These are phyloP conservation scores for Fusarium veterinarium DNA, from an alignment of 2,329 filamentous ascomycete species.

Conservation along the genomic window DNA sequence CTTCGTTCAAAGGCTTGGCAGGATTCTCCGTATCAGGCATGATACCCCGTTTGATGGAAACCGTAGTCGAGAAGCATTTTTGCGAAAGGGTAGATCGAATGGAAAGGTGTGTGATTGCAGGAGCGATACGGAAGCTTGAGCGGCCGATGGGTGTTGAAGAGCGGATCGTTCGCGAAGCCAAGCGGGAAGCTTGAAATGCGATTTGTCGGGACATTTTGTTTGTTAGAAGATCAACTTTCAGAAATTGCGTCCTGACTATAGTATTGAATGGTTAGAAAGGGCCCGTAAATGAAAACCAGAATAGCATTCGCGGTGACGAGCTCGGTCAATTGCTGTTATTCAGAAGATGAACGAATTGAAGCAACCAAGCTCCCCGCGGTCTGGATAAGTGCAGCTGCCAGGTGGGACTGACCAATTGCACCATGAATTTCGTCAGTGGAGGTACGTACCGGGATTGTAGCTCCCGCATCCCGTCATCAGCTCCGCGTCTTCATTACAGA, in stretches of 20 bases:
- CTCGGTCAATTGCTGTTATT: constrained; percentile 19
- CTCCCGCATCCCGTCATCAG: constrained; percentile 31
- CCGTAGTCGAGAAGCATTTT: constrained; percentile 48
- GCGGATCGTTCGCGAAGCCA: constrained; percentile 50
- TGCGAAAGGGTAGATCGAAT: constrained; percentile 31
- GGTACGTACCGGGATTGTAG: constrained; percentile 36
- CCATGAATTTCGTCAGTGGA: background rate
- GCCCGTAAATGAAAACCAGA: background rate
- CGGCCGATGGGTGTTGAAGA: constrained; percentile 38
- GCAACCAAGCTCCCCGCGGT: constrained; percentile 28
- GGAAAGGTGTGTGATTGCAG: constrained; percentile 3
- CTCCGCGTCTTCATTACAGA: constrained; percentile 9
- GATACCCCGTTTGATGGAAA: constrained; percentile 59
- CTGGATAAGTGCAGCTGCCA: constrained; percentile 21
- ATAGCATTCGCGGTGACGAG: background rate
- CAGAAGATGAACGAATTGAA: constrained; percentile 15
- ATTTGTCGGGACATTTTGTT: constrained; percentile 48
- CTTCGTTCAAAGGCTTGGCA: constrained; percentile 55
- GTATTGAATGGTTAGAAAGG: background rate
- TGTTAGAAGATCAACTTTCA: background rate
- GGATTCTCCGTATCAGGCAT: constrained; percentile 70
- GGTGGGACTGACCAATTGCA: constrained; percentile 23
- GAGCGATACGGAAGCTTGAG: constrained; percentile 35
- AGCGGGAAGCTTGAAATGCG: constrained; percentile 53
- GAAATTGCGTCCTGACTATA: background rate